Conservation (phyloP, 495 filamentous ascomycete genomes). For the Acidiella bohemica region DNA sequence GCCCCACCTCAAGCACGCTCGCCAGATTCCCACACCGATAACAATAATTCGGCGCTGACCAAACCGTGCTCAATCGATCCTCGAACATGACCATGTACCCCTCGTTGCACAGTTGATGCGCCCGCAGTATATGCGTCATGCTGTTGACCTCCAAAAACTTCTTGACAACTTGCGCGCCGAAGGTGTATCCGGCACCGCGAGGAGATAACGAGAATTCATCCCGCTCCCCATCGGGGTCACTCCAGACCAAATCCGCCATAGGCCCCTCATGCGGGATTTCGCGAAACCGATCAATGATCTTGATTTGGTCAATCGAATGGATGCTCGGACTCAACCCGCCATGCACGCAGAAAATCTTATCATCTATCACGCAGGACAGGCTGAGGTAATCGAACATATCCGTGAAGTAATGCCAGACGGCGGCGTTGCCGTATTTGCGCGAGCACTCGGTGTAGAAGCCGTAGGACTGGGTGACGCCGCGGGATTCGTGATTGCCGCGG, state of each 20-base stretch:
- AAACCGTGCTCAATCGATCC: conserved; percentile 85
- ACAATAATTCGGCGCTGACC: conserved; percentile 98
- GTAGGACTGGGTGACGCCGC: conserved; percentile 95
- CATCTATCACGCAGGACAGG: conserved; percentile 90
- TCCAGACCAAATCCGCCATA: conserved; percentile 99
- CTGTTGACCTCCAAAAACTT: conserved; percentile 95
- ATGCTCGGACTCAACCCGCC: conserved; percentile 91
- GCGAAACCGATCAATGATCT: conserved; percentile 95
- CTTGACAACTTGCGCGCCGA: conserved; percentile 90
- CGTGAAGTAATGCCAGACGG: conserved; percentile 98
- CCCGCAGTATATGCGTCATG: conserved; percentile 92
- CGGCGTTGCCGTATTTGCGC: conserved; percentile 93
- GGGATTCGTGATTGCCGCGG: conserved; percentile 91
- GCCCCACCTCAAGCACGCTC: conserved; percentile 88
- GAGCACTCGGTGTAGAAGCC: conserved; percentile 98
- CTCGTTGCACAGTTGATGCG: conserved; percentile 95
- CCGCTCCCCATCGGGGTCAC: conserved; percentile 84
- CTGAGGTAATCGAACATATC: conserved; percentile 99
- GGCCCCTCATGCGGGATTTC: conserved; percentile 97
- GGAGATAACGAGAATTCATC: conserved; percentile 95
- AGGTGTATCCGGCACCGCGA: conserved; percentile 89
- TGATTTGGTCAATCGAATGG: conserved; percentile 97
- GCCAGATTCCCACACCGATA: conserved; percentile 97
- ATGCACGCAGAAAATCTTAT: conserved; percentile 98
- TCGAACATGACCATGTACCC: conserved; percentile 94